Conservation (phyloP, 257 asterid species). For the Eustoma russellianum region DNA sequence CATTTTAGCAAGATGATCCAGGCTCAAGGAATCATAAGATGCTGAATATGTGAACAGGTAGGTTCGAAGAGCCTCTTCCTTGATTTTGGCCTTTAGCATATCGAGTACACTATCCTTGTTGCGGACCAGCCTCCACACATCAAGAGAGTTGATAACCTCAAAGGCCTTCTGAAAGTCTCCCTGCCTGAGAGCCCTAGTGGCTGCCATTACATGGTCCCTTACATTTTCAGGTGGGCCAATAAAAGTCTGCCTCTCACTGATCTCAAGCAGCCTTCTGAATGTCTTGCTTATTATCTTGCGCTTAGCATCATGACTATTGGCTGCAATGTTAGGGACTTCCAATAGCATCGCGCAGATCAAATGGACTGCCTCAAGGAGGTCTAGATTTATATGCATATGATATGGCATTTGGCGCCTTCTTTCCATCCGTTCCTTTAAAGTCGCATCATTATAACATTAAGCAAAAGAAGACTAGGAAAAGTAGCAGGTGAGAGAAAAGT, state of each 20-base stretch:
- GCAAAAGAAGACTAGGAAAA: neutral
- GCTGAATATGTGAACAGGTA: constrained; percentile 73
- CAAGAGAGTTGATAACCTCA: constrained; percentile 55
- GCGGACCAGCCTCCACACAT: constrained; percentile 74
- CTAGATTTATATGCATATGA: constrained; percentile 96
- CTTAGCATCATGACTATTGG: constrained; percentile 68
- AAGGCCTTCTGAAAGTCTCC: constrained; percentile 79
- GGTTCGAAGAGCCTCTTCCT: constrained; percentile 90
- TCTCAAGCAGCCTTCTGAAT: constrained; percentile 69
- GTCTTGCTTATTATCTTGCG: constrained; percentile 79
- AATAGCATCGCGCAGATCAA: constrained; percentile 83
- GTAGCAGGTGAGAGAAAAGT: no score
- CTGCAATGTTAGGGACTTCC: constrained; percentile 98
- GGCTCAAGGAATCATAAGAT: constrained; percentile 64
- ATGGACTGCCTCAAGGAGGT: constrained; percentile 97
- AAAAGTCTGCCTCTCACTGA: constrained; percentile 82
- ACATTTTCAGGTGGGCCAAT: constrained; percentile 96
- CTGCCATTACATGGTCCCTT: constrained; percentile 95
- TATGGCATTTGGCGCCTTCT: constrained; percentile 98
- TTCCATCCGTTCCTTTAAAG: constrained; percentile 74
- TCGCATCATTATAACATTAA: neutral
- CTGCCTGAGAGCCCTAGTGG: constrained; percentile 72
- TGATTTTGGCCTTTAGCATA: constrained; percentile 73
- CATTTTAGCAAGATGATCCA: constrained; percentile 72
- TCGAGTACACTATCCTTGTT: constrained; percentile 59